Evolutionary conservation across 108 stramenopile genomes (phyloP).

Genomic region (Nitzschia sp.): DNA sequence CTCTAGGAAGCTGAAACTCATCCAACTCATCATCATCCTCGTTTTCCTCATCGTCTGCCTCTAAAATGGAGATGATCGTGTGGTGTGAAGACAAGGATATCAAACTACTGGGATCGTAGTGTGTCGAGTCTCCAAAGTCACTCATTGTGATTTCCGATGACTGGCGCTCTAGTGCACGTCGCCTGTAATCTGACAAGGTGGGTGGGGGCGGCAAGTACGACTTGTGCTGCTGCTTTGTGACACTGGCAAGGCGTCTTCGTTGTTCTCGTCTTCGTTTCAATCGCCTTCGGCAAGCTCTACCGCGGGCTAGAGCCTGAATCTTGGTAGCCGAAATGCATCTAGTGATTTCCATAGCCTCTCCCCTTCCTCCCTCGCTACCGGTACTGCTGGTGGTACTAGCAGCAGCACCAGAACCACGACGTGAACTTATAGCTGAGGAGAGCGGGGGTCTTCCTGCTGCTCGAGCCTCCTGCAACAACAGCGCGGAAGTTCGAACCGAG

Average conservation of each 20-base stretch:
- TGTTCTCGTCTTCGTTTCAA: neutral
- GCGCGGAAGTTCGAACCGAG: too few species aligned
- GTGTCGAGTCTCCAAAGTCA: conserved; percentile 2
- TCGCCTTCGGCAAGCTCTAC: too few species aligned
- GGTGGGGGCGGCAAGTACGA: neutral
- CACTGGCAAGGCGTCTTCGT: neutral
- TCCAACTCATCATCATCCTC: conserved; percentile 1
- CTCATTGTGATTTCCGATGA: neutral
- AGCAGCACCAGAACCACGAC: too few species aligned
- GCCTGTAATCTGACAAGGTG: too few species aligned
- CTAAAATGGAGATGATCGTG: neutral
- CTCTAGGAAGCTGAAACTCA: neutral
- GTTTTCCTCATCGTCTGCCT: neutral
- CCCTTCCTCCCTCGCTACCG: too few species aligned
- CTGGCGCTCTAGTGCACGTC: conserved; percentile 4
- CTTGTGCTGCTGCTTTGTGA: neutral
- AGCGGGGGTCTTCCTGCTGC: too few species aligned
- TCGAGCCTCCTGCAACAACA: neutral
- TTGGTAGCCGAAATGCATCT: neutral
- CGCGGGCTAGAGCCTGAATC: neutral
- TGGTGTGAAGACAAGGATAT: neutral
- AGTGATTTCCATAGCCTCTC: neutral
- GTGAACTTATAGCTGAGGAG: too few species aligned
- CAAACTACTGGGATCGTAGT: neutral
- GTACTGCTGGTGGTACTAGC: too few species aligned